Conservation (phyloP, 192 early-diverging fungal species). For the Haplosporangium gracile region DNA sequence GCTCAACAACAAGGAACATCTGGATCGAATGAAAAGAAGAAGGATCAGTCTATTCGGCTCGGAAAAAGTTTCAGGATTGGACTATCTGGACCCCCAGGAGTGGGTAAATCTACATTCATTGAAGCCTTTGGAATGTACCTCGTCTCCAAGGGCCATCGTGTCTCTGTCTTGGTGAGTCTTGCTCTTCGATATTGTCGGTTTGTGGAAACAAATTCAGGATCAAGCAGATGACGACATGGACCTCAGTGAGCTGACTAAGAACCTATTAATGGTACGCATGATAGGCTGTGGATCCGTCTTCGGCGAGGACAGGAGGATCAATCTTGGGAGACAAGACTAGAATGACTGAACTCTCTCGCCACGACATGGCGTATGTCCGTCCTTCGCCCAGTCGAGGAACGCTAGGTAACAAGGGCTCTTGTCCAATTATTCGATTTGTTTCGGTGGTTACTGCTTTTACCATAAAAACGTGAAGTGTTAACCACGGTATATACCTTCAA, state of each 20-base stretch:
- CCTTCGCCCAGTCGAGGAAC: slow-evolving; percentile 83
- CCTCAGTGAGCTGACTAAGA: background rate
- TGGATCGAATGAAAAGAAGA: slow-evolving; percentile 3
- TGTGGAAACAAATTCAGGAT: background rate
- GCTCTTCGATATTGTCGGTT: background rate
- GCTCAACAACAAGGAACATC: background rate
- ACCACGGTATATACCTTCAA: background rate
- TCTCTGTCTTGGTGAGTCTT: slow-evolving; percentile 76
- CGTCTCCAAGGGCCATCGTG: slow-evolving; percentile 72
- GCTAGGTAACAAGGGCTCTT: slow-evolving; percentile 60
- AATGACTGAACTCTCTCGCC: slow-evolving; percentile 80
- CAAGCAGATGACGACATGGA: background rate
- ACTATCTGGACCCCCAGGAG: slow-evolving; percentile 83
- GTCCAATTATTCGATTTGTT: background rate
- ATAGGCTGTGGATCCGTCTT: slow-evolving; percentile 89
- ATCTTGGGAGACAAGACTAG: slow-evolving; percentile 91
- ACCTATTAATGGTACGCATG: background rate
- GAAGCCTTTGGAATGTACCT: slow-evolving; percentile 86
- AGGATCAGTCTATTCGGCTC: slow-evolving; percentile 31
- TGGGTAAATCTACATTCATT: slow-evolving; percentile 91
- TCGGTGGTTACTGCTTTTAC: background rate
- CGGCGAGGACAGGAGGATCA: slow-evolving; percentile 81
- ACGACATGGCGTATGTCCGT: slow-evolving; percentile 77
- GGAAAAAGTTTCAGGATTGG: slow-evolving; percentile 80
- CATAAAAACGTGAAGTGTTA: background rate